Percentiles rank a stretch among this genome's conserved stretches.
phyloP scores from a whole-genome alignment of 345 rosid species.

The Moricandia arvensis region DNA sequence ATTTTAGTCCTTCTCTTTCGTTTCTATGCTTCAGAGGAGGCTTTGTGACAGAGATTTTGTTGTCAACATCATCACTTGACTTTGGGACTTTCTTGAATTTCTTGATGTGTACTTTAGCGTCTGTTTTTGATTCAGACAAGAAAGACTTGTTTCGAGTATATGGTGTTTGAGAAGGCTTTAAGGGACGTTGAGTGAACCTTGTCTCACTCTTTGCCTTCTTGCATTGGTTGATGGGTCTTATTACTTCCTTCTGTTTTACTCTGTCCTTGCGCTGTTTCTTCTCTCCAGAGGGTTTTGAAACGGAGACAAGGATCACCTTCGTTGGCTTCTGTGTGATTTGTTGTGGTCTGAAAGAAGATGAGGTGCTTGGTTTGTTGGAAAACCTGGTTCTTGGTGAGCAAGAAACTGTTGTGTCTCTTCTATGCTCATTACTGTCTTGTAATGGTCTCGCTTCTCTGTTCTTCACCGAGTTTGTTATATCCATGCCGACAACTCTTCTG shows the following conservation, averaged over 20 bases:
- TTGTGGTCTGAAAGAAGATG: constrained; percentile 25
- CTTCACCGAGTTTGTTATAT: constrained; percentile 65
- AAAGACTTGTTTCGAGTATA: constrained; percentile 45
- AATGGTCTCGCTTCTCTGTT: constrained; percentile 36
- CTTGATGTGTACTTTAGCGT: constrained; percentile 51
- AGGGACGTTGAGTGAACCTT: constrained; percentile 31
- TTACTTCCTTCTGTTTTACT: constrained; percentile 21
- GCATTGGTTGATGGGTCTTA: constrained; percentile 36
- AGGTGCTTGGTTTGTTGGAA: constrained; percentile 32
- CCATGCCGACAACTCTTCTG: constrained; percentile 62
- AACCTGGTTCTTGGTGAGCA: constrained; percentile 60
- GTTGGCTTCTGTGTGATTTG: constrained; percentile 17
- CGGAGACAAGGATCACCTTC: constrained; percentile 7
- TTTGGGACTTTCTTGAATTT: constrained; percentile 34
- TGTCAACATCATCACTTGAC: background rate
- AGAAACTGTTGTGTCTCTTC: constrained; percentile 40
- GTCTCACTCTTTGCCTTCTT: constrained; percentile 36
- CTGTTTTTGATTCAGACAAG: constrained; percentile 42
- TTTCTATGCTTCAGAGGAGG: constrained; percentile 41
- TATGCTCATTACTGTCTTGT: constrained; percentile 12
- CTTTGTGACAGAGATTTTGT: constrained; percentile 37
- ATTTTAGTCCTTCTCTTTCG: constrained; percentile 36
- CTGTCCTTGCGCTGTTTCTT: constrained; percentile 31
- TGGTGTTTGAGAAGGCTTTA: constrained; percentile 45
- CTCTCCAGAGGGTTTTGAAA: constrained; percentile 23